Conservation (phyloP, 257 asterid genomes). For the Cordia subcordata region DNA sequence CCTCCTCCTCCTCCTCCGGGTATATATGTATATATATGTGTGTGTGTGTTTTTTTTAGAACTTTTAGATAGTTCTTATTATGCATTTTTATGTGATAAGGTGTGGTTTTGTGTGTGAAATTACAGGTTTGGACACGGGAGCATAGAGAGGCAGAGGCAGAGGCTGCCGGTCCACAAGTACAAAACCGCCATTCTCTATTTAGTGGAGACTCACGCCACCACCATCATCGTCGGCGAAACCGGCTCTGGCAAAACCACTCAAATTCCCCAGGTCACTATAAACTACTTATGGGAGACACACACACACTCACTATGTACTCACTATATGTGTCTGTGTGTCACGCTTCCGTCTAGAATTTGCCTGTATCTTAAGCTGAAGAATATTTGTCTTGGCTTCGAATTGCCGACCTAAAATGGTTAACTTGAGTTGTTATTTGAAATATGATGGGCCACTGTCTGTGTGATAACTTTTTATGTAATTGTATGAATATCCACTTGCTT, state of each 20-base stretch:
- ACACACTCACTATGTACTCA: background rate
- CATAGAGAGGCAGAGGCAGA: conserved; percentile 63
- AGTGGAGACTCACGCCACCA: conserved; percentile 86
- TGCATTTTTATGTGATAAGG: too few relatives aligned
- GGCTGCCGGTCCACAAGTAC: conserved; percentile 77
- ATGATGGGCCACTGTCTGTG: too few relatives aligned
- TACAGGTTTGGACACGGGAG: conserved; percentile 57
- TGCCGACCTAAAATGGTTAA: too few relatives aligned
- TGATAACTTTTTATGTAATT: too few relatives aligned
- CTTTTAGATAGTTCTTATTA: too few relatives aligned
- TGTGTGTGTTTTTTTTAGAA: background rate
- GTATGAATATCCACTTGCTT: too few relatives aligned
- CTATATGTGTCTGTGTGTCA: background rate
- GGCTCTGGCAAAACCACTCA: conserved; percentile 98
- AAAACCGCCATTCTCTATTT: conserved; percentile 63
- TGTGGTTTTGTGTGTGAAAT: background rate
- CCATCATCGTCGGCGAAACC: conserved; percentile 91
- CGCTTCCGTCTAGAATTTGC: too few relatives aligned
- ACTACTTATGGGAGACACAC: too few relatives aligned
- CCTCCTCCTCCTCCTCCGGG: conserved; percentile 84
- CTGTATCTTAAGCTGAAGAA: too few relatives aligned
- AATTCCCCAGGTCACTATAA: conserved; percentile 77
- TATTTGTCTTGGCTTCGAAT: too few relatives aligned
- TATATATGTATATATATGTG: conserved; percentile 4
- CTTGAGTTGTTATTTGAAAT: too few relatives aligned